Evolutionary conservation across 805 yeast species (phyloP).

Genomic region (Pichia cabralensis): DNA sequence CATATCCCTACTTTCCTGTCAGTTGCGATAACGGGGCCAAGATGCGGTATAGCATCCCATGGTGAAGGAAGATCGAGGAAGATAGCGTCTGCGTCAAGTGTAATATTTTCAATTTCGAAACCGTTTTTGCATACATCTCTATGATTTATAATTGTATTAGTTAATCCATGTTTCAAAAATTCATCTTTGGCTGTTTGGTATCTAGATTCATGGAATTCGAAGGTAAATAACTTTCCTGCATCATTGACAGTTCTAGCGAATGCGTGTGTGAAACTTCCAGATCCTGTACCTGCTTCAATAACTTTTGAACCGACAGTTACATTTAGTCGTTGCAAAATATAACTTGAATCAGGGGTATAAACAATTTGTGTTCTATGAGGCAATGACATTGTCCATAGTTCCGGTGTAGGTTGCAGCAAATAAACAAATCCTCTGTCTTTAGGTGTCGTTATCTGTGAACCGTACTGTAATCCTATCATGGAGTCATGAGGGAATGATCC

Average conservation of each 20-base stretch:
- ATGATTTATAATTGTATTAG: constrained; percentile 59
- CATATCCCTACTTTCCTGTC: constrained; percentile 60
- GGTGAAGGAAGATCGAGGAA: constrained; percentile 95
- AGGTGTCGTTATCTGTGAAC: constrained; percentile 66
- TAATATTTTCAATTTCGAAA: constrained; percentile 40
- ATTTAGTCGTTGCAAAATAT: constrained; percentile 72
- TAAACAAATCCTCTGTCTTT: constrained; percentile 81
- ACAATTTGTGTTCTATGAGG: constrained; percentile 98
- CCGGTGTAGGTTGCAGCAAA: constrained; percentile 85
- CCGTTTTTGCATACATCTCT: constrained; percentile 91
- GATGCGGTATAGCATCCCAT: constrained; percentile 85
- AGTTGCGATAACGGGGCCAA: constrained; percentile 46
- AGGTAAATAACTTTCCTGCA: constrained; percentile 64
- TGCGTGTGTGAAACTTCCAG: constrained; percentile 92
- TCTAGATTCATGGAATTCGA: constrained; percentile 85
- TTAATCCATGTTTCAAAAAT: constrained; percentile 61
- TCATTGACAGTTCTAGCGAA: constrained; percentile 67
- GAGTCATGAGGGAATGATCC: constrained; percentile 80
- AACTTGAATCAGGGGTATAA: constrained; percentile 90
- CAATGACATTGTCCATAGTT: constrained; percentile 88
- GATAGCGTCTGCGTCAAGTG: constrained; percentile 57
- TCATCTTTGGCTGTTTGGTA: constrained; percentile 71
- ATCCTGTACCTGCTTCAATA: constrained; percentile 97
- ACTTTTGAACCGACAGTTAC: constrained; percentile 69
- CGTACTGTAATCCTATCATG: constrained; percentile 76